Base-by-base conservation (phyloP, 352 stramenopile species). In the Phytophthora quininea region DNA sequence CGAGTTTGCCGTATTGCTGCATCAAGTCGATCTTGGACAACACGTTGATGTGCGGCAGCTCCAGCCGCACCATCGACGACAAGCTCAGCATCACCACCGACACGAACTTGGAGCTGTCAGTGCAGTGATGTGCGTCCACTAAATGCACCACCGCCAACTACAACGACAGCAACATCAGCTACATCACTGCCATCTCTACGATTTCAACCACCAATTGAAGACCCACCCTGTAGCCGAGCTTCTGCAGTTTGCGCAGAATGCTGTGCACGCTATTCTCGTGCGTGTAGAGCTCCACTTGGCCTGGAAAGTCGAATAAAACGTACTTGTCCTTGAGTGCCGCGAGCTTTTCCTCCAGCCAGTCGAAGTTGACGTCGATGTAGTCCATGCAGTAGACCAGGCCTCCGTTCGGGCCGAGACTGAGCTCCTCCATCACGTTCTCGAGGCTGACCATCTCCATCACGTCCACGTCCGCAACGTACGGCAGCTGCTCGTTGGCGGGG, bases 201-300 rank as follows among this genome's bases (percentile, higher is more conserved):
- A 38, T 53, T 19, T n/a, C 45, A 37, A 6, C 11, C 64, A n/a
- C 80, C 62, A 59, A 43, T 47, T 37, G 6, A 4, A n/a, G 7
- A 30, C 56, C 33, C 84, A 98, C 73, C 69, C 90, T 74, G 56
- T 92, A 92, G 55, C 89, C 77, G 74, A 96, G 89, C 56, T 95
- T 95, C 69, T 98, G 82, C 57, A 99, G 85, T 61, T 97, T 90
- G 65, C 98, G 89, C 27, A 99, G 84, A 58, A 99, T 94, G 63
- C 91, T 96, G 59, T 93, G 91, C 77, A 99, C 96, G 55, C 98
- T 96, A n/a, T 93, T 87, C 58, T 99, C 91, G 73, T 99, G 97
- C n/a, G 97, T 99, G 76, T 99, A 99, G 50, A 99, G 84, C 81
- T 99, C 98, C 48, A 99, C 92, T 84, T 99, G 98, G 0, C 98